These are phyloP conservation scores for Brassica rapa DNA, from an alignment of 345 rosid genomes.

Conservation along the genomic window DNA sequence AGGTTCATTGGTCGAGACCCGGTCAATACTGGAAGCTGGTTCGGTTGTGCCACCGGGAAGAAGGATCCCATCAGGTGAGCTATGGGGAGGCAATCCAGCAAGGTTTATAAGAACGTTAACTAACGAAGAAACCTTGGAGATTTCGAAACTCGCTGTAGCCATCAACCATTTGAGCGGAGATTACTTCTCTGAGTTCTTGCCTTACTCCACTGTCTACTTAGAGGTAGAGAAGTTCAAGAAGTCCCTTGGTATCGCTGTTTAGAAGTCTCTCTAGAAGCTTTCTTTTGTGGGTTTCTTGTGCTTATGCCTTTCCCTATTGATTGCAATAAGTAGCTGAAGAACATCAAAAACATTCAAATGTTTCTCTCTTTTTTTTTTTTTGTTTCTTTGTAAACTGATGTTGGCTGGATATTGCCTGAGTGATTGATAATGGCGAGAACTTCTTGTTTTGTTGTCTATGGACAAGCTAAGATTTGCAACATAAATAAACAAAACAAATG, in stretches of 20 bases:
- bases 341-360: slow-evolving; percentile 37
- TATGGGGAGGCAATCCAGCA: slow-evolving; percentile 99
- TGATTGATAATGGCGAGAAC: slow-evolving; percentile 28
- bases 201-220: slow-evolving; percentile 89
- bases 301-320: slow-evolving; percentile 36
- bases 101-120: slow-evolving; percentile 78
- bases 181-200: slow-evolving; percentile 83
- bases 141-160: slow-evolving; percentile 95
- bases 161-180: slow-evolving; percentile 76
- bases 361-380: neutral
- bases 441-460: neutral
- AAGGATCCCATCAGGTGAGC: slow-evolving; percentile 93
- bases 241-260: slow-evolving; percentile 63
- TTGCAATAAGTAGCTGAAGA: slow-evolving; percentile 67
- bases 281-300: slow-evolving; percentile 9
- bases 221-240: slow-evolving; percentile 95
- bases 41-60: slow-evolving; percentile 96
- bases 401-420: slow-evolving; percentile 5
- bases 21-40: slow-evolving; percentile 92
- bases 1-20: slow-evolving; percentile 93
- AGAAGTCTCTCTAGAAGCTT: slow-evolving; percentile 17
- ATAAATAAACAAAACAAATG: neutral
- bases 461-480: neutral
- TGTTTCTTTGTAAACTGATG: neutral
- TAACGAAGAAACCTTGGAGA: slow-evolving; percentile 90